Percentiles rank a stretch among this genome's conserved stretches.
Evolutionary conservation across 257 asterid genomes (phyloP).

Genomic region (Catharanthus roseus): DNA sequence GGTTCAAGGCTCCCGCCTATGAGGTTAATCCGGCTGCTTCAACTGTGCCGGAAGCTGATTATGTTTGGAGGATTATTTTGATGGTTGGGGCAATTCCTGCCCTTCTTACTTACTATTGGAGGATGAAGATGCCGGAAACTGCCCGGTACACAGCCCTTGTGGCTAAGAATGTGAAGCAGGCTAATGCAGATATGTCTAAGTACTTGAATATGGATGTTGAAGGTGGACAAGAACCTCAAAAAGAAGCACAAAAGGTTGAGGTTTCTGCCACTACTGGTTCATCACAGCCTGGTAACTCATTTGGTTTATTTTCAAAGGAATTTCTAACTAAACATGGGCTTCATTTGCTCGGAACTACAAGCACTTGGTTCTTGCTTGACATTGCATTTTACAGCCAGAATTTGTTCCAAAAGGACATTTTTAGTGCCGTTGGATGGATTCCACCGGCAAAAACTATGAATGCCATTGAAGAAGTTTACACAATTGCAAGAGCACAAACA

Average conservation of each 20-base stretch:
- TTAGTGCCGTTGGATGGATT: constrained; percentile 42
- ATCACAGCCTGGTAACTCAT: constrained; percentile 9
- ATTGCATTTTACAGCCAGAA: constrained; percentile 39
- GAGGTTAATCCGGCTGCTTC: constrained; percentile 27
- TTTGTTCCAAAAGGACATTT: constrained; percentile 40
- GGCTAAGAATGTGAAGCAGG: constrained; percentile 33
- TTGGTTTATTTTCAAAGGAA: constrained; percentile 25
- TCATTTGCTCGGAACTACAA: constrained; percentile 38
- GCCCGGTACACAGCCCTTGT: constrained; percentile 51
- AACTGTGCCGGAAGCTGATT: constrained; percentile 38
- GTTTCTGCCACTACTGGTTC: not conserved
- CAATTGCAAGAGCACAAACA: constrained; percentile 32
- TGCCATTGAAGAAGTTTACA: constrained; percentile 30
- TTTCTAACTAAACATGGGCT: constrained; percentile 33
- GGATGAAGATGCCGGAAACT: constrained; percentile 51
- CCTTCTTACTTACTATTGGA: constrained; percentile 36
- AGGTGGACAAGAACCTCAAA: not conserved
- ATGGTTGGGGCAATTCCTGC: constrained; percentile 45
- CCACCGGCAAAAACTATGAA: constrained; percentile 39
- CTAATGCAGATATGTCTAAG: constrained; percentile 41
- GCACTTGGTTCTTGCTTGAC: constrained; percentile 45
- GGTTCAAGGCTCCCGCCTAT: constrained; percentile 27
- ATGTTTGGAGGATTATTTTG: constrained; percentile 38
- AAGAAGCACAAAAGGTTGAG: not conserved
- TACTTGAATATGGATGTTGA: constrained; percentile 33